Evolutionary conservation across 192 early-diverging fungal genomes (phyloP), one percentile per base, ranked within the genome.

Genomic region (Thoreauomyces humboldtii): DNA sequence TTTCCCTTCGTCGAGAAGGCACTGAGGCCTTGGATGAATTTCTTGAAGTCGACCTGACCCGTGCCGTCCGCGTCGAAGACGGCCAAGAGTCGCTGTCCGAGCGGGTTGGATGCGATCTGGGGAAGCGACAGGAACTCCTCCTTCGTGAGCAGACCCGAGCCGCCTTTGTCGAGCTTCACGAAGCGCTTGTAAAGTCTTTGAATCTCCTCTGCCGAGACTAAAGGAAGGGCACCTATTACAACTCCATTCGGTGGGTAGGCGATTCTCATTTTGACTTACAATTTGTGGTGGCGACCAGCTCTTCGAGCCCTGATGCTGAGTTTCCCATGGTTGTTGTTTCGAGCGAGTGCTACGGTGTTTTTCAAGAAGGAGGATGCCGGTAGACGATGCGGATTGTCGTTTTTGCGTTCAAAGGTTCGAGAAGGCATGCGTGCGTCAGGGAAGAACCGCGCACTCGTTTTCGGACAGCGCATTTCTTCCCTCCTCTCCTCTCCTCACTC

Each of bases 141-240:
- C 76, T 90, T 95, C 70, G 97, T 94, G 59, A 99, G 92, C 2
- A 92, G 87, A 29, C 98, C 98, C n/a, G 88, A 91, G 15, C 89
- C 84, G 80, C 98, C 94, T 77, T 92, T 97, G 79, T 99, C 98
- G 5, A 99, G 85, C 75, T 97, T 97, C 63, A 92, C 91, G 72
- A 98, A 99, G 15, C 94, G 90, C 61, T 99, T 99, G 85, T 99
- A 96, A 29, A 99, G 83, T n/a, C 96, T 79, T 71, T 98, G 91
- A 59, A 98, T 92, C 79, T 99, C 95, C 29, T 81, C 80, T 31
- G 75, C 80, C 25, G 80, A 58, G 65, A 81, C 79, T 81, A 28
- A 14, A 11, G 43, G 22, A 27, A 17, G 35, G 33, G 6, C 4
- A 31, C 3, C 12, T 22, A 22, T 34, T 11, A 52, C 4, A 38